Conservation (phyloP, 495 filamentous ascomycete species). For the Talaromyces stipitatus region DNA sequence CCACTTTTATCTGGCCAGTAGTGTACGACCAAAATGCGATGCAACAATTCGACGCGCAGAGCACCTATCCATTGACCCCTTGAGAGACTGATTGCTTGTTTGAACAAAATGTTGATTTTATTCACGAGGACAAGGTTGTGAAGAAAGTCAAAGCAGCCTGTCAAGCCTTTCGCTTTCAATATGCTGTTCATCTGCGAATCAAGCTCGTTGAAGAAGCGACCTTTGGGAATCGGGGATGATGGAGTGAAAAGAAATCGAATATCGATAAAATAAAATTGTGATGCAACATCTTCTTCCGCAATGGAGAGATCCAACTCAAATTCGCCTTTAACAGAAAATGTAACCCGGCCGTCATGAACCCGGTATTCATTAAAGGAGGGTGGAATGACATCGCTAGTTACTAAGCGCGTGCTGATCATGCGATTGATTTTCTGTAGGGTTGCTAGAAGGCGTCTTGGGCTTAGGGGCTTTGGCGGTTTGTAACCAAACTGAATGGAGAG, state of each 20-base stretch:
- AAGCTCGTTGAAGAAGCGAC: slow-evolving; percentile 50
- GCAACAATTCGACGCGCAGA: slow-evolving; percentile 65
- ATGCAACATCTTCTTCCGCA: slow-evolving; percentile 66
- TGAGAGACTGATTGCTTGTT: slow-evolving; percentile 64
- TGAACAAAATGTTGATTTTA: slow-evolving; percentile 72
- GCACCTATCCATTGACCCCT: slow-evolving; percentile 65
- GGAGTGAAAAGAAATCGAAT: slow-evolving; percentile 79
- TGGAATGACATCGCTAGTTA: slow-evolving; percentile 69
- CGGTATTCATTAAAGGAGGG: slow-evolving; percentile 61
- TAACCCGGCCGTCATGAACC: slow-evolving; percentile 73
- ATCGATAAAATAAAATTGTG: slow-evolving; percentile 89
- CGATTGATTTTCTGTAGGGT: slow-evolving; percentile 75
- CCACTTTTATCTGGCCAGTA: slow-evolving; percentile 72
- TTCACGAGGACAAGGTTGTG: slow-evolving; percentile 81
- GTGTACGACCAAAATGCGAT: slow-evolving; percentile 74
- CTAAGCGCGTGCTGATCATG: slow-evolving; percentile 69
- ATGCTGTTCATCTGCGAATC: slow-evolving; percentile 63
- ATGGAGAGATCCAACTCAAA: slow-evolving; percentile 92
- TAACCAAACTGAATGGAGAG: slow-evolving; percentile 54
- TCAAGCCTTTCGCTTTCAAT: slow-evolving; percentile 56
- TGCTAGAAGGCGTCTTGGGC: slow-evolving; percentile 54
- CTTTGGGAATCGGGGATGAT: slow-evolving; percentile 48
- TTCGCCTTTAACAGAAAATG: slow-evolving; percentile 73
- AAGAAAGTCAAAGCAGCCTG: slow-evolving; percentile 73
- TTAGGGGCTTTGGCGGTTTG: slow-evolving; percentile 64